phyloP scores from a whole-genome alignment of 73 alveolate genomes.

The Paramecium sexaurelia region DNA sequence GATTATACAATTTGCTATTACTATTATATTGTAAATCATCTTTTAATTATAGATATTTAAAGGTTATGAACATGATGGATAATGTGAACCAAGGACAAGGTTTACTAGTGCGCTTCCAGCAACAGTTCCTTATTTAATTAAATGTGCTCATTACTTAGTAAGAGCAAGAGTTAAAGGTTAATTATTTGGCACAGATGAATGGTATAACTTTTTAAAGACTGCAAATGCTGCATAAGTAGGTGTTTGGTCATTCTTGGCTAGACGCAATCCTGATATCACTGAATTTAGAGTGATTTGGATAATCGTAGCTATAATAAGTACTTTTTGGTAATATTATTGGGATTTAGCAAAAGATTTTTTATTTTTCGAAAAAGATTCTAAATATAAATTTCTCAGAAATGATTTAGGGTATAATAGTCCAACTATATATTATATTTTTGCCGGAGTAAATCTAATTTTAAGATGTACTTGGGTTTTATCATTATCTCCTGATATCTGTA shows the following conservation, averaged over 20 bases:
- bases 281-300: conserved; percentile 2
- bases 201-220: conserved; percentile 31
- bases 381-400: conserved; percentile 27
- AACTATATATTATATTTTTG: conserved; percentile 20
- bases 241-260: not conserved
- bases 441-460: not conserved
- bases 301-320: conserved; percentile 1
- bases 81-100: not conserved
- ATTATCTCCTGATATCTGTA: conserved; percentile 16
- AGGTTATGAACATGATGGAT: conserved; percentile 29
- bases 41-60: not conserved
- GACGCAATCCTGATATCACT: conserved; percentile 1
- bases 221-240: conserved; percentile 23
- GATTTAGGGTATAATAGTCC: conserved; percentile 51
- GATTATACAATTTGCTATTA: conserved; percentile 47
- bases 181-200: conserved; percentile 16
- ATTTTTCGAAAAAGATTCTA: not conserved
- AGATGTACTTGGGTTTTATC: conserved; percentile 47
- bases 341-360: conserved; percentile 36
- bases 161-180: not conserved
- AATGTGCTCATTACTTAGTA: conserved; percentile 16
- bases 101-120: not conserved
- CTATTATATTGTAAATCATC: not conserved
- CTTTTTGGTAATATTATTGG: conserved; percentile 27
- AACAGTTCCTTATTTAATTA: conserved; percentile 6